phyloP scores from a whole-genome alignment of 1,284 basidiomycete genomes.

The Tetrapyrgos nigripes region DNA sequence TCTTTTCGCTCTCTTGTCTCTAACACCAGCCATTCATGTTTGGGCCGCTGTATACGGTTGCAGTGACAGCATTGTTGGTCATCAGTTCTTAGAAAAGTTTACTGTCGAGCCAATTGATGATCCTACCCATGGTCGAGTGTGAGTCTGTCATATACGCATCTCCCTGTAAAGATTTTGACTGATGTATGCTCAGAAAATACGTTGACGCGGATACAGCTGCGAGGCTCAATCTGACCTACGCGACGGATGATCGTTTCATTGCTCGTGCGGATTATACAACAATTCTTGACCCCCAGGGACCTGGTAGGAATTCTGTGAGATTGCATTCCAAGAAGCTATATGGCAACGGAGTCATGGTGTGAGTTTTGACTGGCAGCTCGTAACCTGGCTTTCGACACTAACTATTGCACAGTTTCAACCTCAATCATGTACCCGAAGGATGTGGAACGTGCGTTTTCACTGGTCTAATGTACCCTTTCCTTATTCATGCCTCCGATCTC shows the following conservation, averaged over 20 bases:
- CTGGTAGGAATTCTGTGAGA: conserved; percentile 55
- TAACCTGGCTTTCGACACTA: not conserved
- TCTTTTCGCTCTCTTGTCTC: not conserved
- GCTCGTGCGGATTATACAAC: conserved; percentile 51
- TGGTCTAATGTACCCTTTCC: not conserved
- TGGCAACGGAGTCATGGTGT: conserved; percentile 55
- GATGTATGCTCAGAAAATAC: conserved; percentile 40
- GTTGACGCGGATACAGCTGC: conserved; percentile 42
- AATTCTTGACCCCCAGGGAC: conserved; percentile 46
- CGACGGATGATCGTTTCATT: conserved; percentile 40
- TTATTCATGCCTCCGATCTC: conserved; percentile 22
- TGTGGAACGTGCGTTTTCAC: conserved; percentile 17
- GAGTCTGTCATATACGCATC: conserved; percentile 32
- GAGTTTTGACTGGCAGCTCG: conserved; percentile 22
- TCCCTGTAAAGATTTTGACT: conserved; percentile 1
- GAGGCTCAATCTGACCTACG: conserved; percentile 42
- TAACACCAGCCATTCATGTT: not conserved
- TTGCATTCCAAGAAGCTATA: conserved; percentile 52
- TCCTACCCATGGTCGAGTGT: conserved; percentile 63
- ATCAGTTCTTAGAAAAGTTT: conserved; percentile 52
- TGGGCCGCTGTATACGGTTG: conserved; percentile 27
- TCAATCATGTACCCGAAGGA: conserved; percentile 33
- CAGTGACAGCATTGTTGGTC: conserved; percentile 49
- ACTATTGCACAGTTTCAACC: conserved; percentile 16
- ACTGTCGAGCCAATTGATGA: conserved; percentile 52